These are phyloP conservation scores for Botrytis sinoallii DNA, from an alignment of 2,329 filamentous ascomycete genomes.

Conservation along the genomic window DNA sequence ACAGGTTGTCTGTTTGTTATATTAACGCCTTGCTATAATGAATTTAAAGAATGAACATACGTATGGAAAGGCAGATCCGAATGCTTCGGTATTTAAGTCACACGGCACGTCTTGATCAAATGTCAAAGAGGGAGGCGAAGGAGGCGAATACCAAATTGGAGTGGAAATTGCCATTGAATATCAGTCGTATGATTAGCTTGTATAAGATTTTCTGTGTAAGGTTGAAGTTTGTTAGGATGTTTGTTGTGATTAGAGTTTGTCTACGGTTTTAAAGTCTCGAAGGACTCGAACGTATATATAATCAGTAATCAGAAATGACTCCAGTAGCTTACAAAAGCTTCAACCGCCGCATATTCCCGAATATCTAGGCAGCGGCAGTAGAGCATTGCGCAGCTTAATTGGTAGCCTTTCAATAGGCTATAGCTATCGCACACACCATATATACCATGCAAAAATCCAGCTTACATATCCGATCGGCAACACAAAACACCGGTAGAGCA, in stretches of 20 bases:
- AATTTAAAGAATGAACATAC: constrained; percentile 2
- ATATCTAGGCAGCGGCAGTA: background rate
- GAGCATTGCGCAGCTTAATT: background rate
- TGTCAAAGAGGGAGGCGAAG: constrained; percentile 5
- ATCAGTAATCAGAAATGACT: constrained; percentile 16
- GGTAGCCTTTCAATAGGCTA: constrained; percentile 19
- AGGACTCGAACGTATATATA: constrained; percentile 18
- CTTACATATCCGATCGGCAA: constrained; percentile 17
- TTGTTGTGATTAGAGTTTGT: background rate
- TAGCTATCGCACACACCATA: background rate
- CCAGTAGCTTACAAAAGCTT: background rate
- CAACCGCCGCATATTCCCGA: constrained; percentile 4
- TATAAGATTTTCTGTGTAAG: background rate
- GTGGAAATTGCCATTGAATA: constrained; percentile 12
- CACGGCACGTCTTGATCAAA: constrained; percentile 13
- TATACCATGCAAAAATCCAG: background rate
- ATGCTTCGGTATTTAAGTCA: constrained; percentile 11
- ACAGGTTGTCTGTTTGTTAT: constrained; percentile 4
- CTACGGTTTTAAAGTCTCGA: background rate
- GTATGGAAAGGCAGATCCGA: constrained; percentile 10
- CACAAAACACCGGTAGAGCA: constrained; percentile 9
- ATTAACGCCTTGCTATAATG: background rate
- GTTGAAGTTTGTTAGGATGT: background rate
- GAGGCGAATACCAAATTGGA: constrained; percentile 15
- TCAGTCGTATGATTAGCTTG: background rate